These are phyloP conservation scores for Rhinocladiella mackenziei DNA, from an alignment of 2,329 filamentous ascomycete species.

Conservation along the genomic window DNA sequence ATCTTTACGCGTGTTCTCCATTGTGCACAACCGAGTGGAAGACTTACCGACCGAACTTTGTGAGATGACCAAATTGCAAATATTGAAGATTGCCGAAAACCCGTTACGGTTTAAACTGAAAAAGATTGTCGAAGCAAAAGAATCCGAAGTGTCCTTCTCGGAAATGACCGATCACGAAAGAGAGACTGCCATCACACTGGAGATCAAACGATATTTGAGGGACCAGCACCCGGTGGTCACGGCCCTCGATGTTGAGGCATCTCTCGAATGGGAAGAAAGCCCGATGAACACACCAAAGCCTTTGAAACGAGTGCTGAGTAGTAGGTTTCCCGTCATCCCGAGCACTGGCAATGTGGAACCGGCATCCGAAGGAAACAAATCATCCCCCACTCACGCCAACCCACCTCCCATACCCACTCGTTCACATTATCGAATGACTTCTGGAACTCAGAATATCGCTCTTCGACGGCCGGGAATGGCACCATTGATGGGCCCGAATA, in stretches of 20 bases:
- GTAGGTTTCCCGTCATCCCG: slow-evolving; percentile 59
- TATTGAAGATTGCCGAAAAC: slow-evolving; percentile 86
- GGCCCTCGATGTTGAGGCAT: slow-evolving; percentile 43
- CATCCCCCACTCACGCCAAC: slow-evolving; percentile 37
- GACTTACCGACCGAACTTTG: slow-evolving; percentile 78
- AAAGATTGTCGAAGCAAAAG: slow-evolving; percentile 62
- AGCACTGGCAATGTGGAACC: slow-evolving; percentile 58
- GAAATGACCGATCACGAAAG: slow-evolving; percentile 56
- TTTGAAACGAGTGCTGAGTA: slow-evolving; percentile 52
- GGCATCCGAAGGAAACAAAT: slow-evolving; percentile 20
- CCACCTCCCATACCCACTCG: slow-evolving; percentile 74
- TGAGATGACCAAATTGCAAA: slow-evolving; percentile 84
- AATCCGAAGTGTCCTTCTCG: slow-evolving; percentile 58
- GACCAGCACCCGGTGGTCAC: slow-evolving; percentile 41
- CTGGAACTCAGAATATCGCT: slow-evolving; percentile 38
- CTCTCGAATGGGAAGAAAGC: slow-evolving; percentile 60
- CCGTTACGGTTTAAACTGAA: slow-evolving; percentile 75
- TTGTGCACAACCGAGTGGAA: slow-evolving; percentile 81
- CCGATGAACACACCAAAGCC: slow-evolving; percentile 73
- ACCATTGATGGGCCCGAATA: slow-evolving; percentile 56
- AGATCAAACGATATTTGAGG: slow-evolving; percentile 57
- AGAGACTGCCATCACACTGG: slow-evolving; percentile 56
- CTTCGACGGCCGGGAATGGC: slow-evolving; percentile 69
- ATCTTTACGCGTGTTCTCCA: slow-evolving; percentile 82
- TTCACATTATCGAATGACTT: slow-evolving; percentile 68